phyloP scores from a whole-genome alignment of 768 basidiomycete species.

The Tephrocybe sp. region DNA sequence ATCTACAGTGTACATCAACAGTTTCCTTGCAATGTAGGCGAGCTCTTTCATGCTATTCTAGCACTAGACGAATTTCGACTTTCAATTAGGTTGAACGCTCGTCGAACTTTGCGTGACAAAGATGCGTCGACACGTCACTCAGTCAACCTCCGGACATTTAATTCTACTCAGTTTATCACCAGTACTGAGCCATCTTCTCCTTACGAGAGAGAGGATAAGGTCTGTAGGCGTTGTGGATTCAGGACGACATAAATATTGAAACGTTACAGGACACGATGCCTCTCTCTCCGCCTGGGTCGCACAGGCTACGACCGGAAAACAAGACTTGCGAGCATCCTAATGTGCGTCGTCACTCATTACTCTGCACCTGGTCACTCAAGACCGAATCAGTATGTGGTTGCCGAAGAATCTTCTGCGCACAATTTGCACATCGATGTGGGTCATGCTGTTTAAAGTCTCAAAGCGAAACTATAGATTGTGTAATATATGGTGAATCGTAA shows the following conservation, averaged over 20 bases:
- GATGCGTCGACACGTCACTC: conserved; percentile 6
- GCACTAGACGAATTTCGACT: neutral
- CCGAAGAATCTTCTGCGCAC: neutral
- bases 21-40: conserved; percentile 27
- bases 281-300: conserved; percentile 3
- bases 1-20: conserved; percentile 32
- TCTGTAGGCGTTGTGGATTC: neutral
- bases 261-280: conserved; percentile 1
- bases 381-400: neutral
- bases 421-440: neutral
- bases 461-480: neutral
- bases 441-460: neutral
- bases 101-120: conserved; percentile 13
- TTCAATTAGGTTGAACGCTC: conserved; percentile 20
- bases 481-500: neutral
- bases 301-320: neutral
- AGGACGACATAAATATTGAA: neutral
- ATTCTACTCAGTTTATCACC: conserved; percentile 7
- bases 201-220: conserved; percentile 13
- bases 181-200: neutral
- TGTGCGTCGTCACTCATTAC: neutral
- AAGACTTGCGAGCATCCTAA: neutral
- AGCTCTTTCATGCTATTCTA: neutral
- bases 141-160: conserved; percentile 14
- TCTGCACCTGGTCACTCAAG: neutral